Evolutionary conservation across 495 filamentous ascomycete genomes (phyloP).

Genomic region (Rhizodiscina lignyota): DNA sequence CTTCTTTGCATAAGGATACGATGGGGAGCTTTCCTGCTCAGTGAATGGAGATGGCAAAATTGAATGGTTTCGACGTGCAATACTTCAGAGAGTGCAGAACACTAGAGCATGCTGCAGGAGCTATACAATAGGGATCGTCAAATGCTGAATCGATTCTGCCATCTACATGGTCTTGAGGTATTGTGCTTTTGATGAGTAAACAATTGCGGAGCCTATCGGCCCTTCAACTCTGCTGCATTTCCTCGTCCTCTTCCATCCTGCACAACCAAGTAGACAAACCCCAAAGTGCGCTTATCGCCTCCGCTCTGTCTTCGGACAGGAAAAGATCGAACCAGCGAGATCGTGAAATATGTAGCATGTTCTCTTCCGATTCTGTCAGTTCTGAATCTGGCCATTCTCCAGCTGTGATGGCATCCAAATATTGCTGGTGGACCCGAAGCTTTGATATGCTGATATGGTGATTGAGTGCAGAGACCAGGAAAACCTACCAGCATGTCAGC

Average conservation of each 20-base stretch:
- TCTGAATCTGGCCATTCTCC: slow-evolving; percentile 8
- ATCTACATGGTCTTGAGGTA: too few relatives aligned
- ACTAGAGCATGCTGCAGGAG: too few relatives aligned
- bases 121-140: too few relatives aligned
- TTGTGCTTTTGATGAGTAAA: too few relatives aligned
- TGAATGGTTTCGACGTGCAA: too few relatives aligned
- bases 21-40: too few relatives aligned
- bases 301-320: slow-evolving; percentile 1
- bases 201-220: too few relatives aligned
- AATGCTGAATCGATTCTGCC: too few relatives aligned
- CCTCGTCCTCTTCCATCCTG: slow-evolving; percentile 1
- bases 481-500: slow-evolving; percentile 37
- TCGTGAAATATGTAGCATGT: slow-evolving; percentile 3
- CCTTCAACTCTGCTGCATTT: slow-evolving; percentile 4
- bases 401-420: slow-evolving; percentile 38
- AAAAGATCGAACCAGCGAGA: slow-evolving; percentile 3
- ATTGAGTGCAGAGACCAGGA: slow-evolving; percentile 65
- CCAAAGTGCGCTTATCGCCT: slow-evolving; percentile 3
- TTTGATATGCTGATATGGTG: slow-evolving; percentile 67
- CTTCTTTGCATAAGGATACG: too few relatives aligned
- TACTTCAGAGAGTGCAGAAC: too few relatives aligned
- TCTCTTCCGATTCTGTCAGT: slow-evolving; percentile 7
- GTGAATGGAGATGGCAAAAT: too few relatives aligned
- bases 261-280: background rate
- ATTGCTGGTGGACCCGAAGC: slow-evolving; percentile 49